Evolutionary conservation across 495 filamentous ascomycete genomes (phyloP).

Genomic region (Lasiosphaeria miniovina): DNA sequence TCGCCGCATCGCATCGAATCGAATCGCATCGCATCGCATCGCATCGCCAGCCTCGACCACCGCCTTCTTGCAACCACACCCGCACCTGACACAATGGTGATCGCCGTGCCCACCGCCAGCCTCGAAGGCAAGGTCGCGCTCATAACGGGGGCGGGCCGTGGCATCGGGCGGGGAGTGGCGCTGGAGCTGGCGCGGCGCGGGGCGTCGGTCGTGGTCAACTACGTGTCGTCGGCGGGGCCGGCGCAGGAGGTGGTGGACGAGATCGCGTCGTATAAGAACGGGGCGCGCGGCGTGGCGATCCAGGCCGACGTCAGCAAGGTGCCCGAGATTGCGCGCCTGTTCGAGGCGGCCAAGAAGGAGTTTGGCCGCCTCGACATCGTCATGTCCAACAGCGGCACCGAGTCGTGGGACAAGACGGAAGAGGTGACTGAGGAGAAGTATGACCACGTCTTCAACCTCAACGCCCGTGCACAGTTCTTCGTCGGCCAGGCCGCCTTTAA

Average conservation of each 20-base stretch:
- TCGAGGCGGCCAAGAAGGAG: slow-evolving; percentile 56
- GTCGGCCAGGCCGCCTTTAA: slow-evolving; percentile 75
- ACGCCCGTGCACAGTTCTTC: slow-evolving; percentile 78
- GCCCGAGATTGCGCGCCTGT: slow-evolving; percentile 60
- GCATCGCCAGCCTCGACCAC: background rate
- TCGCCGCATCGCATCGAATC: background rate
- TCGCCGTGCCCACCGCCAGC: slow-evolving; percentile 35
- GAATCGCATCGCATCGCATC: background rate
- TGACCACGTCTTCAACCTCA: slow-evolving; percentile 73
- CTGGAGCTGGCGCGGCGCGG: slow-evolving; percentile 72
- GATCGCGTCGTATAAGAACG: slow-evolving; percentile 37
- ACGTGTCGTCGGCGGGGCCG: slow-evolving; percentile 57
- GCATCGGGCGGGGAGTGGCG: slow-evolving; percentile 73
- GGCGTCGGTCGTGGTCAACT: slow-evolving; percentile 75
- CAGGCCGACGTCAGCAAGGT: slow-evolving; percentile 72
- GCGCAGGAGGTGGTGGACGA: slow-evolving; percentile 62
- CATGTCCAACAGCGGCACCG: slow-evolving; percentile 65
- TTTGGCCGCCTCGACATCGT: slow-evolving; percentile 77
- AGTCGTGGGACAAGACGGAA: slow-evolving; percentile 59
- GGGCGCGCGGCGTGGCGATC: slow-evolving; percentile 63
- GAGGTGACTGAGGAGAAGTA: slow-evolving; percentile 73
- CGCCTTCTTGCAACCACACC: background rate
- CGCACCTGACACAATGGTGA: slow-evolving; percentile 25
- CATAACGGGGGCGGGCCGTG: slow-evolving; percentile 68
- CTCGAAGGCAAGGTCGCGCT: slow-evolving; percentile 68